Evolutionary conservation across 179 eudicot species (phyloP), one percentile per base, ranked within the genome.

Genomic region (Heliamphora pulchella): DNA sequence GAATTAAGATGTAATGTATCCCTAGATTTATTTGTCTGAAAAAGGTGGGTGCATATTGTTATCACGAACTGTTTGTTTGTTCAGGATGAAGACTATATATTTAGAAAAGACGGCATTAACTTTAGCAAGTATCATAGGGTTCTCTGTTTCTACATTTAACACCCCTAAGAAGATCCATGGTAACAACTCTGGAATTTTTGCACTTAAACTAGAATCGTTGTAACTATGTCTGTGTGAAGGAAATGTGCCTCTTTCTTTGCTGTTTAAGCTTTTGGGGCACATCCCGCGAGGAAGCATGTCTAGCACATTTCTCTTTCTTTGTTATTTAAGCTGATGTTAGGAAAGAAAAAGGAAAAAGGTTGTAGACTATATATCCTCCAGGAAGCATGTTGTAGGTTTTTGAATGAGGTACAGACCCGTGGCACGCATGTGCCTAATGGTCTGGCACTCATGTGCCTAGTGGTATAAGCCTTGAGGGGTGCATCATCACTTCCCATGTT

Each of bases 231-330:
- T 46, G 55, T 14, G 14, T 8, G 74, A 71, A 47, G 55, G 57
- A 68, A 68, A 68, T 68, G 20, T 44, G 51, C 17, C 73, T 67
- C 18, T 46, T 50, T 71, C 75, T 71, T 71, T 50, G n/a, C 50
- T 8, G 17, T 71, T 22, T 3, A 46, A 70, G 31, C 54, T 46
- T 51, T 18, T 20, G 44, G 62, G 47, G 62, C 62, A 73, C 20
- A 73, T 73, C 62, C 31, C 2, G 18, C 77, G 9, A 46, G 77
- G 64, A 74, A 55, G 46, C 44, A 73, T 53, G 58, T 73, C 76
- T 51, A 73, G 5, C 44, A 68, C 44, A 15, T 61, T 31, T 31
- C 31, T 31, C 31, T 31, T 31, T 31, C 0, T 31, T 31, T 31
- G 31, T 31, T 31, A 31, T 31, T 31, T 31, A 31, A 31, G 31